Evolutionary conservation across 805 yeast genomes (phyloP).

Genomic region (Candida hispaniensis): DNA sequence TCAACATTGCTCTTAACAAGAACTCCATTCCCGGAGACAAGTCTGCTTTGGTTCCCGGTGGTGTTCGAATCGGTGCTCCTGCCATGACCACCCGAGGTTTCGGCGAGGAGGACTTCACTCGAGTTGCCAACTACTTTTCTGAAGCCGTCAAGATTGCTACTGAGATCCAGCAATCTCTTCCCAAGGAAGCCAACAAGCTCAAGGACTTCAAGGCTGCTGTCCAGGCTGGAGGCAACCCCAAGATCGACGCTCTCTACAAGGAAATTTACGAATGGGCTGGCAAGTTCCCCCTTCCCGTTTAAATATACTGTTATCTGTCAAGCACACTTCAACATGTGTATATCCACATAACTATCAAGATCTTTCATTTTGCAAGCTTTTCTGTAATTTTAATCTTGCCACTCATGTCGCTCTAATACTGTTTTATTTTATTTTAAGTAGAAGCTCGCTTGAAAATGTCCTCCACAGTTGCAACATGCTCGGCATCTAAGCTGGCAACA

Average conservation of each 20-base stretch:
- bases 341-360: too few species aligned
- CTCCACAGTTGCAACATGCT: conserved; percentile 30
- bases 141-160: conserved; percentile 66
- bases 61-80: conserved; percentile 95
- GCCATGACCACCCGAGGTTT: conserved; percentile 98
- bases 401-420: too few species aligned
- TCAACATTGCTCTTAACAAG: conserved; percentile 92
- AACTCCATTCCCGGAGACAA: conserved; percentile 97
- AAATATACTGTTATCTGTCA: conserved; percentile 16
- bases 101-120: conserved; percentile 73
- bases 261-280: conserved; percentile 84
- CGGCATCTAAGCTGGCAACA: conserved; percentile 33
- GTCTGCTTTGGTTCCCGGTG: conserved; percentile 93
- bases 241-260: conserved; percentile 52
- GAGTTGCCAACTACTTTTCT: conserved; percentile 72
- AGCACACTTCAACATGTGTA: too few species aligned
- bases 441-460: conserved; percentile 19
- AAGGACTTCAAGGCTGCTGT: conserved; percentile 89
- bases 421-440: too few species aligned
- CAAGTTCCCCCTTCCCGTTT: conserved; percentile 35
- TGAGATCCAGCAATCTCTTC: conserved; percentile 65
- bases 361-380: too few species aligned
- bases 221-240: conserved; percentile 52
- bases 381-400: too few species aligned
- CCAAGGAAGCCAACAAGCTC: conserved; percentile 86